Base-by-base conservation (phyloP, 2,329 filamentous ascomycete genomes). In the Cladosporium sp. region DNA sequence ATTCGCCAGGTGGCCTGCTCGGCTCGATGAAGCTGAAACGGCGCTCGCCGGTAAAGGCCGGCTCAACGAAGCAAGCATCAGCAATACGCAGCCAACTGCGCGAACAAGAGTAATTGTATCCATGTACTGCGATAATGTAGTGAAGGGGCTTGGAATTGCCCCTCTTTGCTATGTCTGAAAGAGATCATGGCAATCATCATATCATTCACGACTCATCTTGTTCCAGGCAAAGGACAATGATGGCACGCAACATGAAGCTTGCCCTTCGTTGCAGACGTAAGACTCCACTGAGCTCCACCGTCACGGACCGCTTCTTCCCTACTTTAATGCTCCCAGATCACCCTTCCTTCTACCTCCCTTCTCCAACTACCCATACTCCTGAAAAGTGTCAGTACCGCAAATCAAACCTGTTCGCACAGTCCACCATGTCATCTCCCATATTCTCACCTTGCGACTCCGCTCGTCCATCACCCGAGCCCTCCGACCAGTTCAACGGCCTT, bases 401-500 rank as follows among this genome's bases (percentile, higher is more conserved):
- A 22, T 10, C 37, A 12, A 17, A 45, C 37, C 20, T 35, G n/a
- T 28, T 15, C 36, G n/a, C 35, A 4, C 52, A 47, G 6, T 34
- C 40, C 40, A 37, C 40, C 19, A 55, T 55, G 52, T 32, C 44
- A 25, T 45, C 52, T 22, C 25, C 45, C 17, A 32, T 32, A 15
- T 22, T 32, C 13, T 37, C 20, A 13, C 51, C 51, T 19, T 25
- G 51, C 37, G 52, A 55, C 32, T 55, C 52, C 40, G 45, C 52
- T n/a, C 52, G 52, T 28, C 52, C 52, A 17, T 45, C 52, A 15
- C 52, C 52, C 13, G 52, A 55, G 20, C 52, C 52, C 4, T 17
- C 52, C 8, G 40, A 36, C 36, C 22, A 67, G 13, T 94, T 95
- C 70, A 83, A 91, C 35, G 73, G 78, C 54, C 84, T 96, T 45